Evolutionary conservation across 345 rosid species (phyloP).

Genomic region (Bruguiera sexangula): DNA sequence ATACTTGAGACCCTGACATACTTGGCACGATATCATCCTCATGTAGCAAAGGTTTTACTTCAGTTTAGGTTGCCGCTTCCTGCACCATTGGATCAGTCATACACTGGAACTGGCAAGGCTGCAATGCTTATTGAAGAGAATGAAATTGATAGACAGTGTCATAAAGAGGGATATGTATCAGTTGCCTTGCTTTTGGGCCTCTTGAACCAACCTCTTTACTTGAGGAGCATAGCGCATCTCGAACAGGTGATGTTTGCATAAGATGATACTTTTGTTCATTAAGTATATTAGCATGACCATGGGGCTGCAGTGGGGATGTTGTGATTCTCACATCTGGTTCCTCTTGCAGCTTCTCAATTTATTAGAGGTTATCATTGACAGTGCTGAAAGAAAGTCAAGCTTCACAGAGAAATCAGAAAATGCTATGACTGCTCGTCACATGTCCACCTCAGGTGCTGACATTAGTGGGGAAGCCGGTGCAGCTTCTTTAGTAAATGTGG

Average conservation of each 20-base stretch:
- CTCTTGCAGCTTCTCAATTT: slow-evolving; percentile 73
- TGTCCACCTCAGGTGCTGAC: slow-evolving; percentile 36
- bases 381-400: slow-evolving; percentile 54
- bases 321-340: slow-evolving; percentile 10
- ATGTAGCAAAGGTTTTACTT: slow-evolving; percentile 77
- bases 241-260: slow-evolving; percentile 61
- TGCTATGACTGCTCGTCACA: slow-evolving; percentile 41
- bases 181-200: slow-evolving; percentile 80
- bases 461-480: slow-evolving; percentile 37
- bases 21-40: slow-evolving; percentile 79
- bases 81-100: slow-evolving; percentile 30
- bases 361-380: slow-evolving; percentile 80
- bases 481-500: slow-evolving; percentile 34
- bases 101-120: slow-evolving; percentile 64
- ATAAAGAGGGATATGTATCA: slow-evolving; percentile 48
- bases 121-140: slow-evolving; percentile 51
- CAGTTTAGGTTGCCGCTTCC: slow-evolving; percentile 56
- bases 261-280: neutral
- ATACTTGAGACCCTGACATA: slow-evolving; percentile 83
- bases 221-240: slow-evolving; percentile 93
- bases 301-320: neutral
- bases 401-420: slow-evolving; percentile 48
- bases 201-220: slow-evolving; percentile 83
- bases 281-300: neutral
- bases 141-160: slow-evolving; percentile 34